Base-by-base conservation (phyloP, 1,284 basidiomycete species). In the Tremellales sp. region DNA sequence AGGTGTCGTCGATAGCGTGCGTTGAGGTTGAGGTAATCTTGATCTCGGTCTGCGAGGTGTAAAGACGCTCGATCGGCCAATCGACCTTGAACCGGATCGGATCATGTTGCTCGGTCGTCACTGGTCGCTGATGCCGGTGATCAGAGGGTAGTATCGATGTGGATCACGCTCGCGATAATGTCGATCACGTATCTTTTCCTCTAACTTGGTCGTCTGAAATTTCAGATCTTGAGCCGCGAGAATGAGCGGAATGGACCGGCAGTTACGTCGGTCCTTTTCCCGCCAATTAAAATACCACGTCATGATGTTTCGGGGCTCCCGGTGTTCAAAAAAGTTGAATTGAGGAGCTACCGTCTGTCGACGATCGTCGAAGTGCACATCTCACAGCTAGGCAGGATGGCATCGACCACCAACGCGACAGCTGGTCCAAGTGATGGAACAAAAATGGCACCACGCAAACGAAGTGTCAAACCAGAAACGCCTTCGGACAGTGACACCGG, bases 401-500 rank as follows among this genome's bases (percentile, higher is more conserved):
- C n/a, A n/a, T 31, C 29, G 29, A 31, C 29, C 8, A 15, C 29
- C 8, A 15, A 8, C 29, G 29, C 29, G 15, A 8, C 29, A 31
- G n/a, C n/a, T n/a, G n/a, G n/a, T n/a, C n/a, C n/a, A n/a, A n/a
- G n/a, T n/a, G n/a, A n/a, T n/a, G n/a, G n/a, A n/a, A n/a, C n/a
- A n/a, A n/a, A n/a, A n/a, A n/a, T n/a, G 15, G 29, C 29, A 31
- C 10, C 29, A 31, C 8, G 29, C 29, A 31, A 15, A 15, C 29
- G 29, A 31, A 8, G 29, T n/a, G n/a, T n/a, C n/a, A 31, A 31
- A 15, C 29, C 29, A 8, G 15, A 8, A 31, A 31, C 10, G 29
- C 29, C 10, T 31, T 31, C 29, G 29, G 15, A 31, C 8, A 31
- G 24, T 42, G 66, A 67, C 8, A 80, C 81, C 4, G 86, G 89